Conservation (phyloP, 257 asterid species). For the Lantana camara region DNA sequence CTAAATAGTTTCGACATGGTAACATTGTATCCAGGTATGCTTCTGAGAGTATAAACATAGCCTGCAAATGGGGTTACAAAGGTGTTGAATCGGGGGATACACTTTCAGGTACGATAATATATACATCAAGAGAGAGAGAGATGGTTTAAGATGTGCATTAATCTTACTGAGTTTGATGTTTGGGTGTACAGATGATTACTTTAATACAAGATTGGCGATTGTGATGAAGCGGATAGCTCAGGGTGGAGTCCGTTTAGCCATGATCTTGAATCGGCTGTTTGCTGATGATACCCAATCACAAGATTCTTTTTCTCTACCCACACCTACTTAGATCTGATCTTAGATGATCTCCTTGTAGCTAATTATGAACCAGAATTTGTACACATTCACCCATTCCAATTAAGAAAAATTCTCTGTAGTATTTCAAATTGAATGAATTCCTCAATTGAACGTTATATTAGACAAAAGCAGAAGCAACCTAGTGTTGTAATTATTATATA, state of each 20-base stretch:
- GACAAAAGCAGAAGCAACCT: too few relatives aligned
- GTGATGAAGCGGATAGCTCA: constrained; percentile 93
- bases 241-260: constrained; percentile 90
- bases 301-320: constrained; percentile 34
- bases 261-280: constrained; percentile 66
- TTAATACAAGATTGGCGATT: constrained; percentile 69
- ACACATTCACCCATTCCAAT: too few relatives aligned
- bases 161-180: too few relatives aligned
- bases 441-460: too few relatives aligned
- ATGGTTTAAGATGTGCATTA: too few relatives aligned
- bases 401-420: too few relatives aligned
- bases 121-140: too few relatives aligned
- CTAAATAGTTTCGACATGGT: not conserved
- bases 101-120: constrained; percentile 69
- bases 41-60: constrained; percentile 70
- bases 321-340: constrained; percentile 25
- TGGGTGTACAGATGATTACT: constrained; percentile 57
- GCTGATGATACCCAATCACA: constrained; percentile 35
- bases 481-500: too few relatives aligned
- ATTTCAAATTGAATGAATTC: too few relatives aligned
- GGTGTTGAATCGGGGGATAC: constrained; percentile 77
- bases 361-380: too few relatives aligned
- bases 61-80: constrained; percentile 92
- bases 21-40: constrained; percentile 57
- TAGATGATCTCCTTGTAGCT: too few relatives aligned